Base-by-base conservation (phyloP, 2,329 filamentous ascomycete genomes). In the Pseudogymnoascus sp. region DNA sequence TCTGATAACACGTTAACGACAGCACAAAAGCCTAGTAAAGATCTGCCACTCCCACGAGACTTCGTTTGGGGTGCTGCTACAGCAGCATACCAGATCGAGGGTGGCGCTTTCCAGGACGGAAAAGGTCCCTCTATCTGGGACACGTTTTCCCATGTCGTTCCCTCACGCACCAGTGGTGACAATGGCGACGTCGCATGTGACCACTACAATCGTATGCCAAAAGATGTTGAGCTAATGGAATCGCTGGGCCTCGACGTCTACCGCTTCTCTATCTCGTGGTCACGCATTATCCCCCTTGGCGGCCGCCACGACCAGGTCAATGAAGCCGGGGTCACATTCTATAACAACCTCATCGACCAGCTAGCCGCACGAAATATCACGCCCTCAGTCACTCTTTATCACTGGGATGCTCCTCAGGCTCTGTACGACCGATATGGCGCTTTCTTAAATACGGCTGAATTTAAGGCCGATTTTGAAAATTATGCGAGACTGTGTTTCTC, bases 161-260 rank as follows among this genome's bases (percentile, higher is more conserved):
- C 63, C 6, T 69, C 40, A 56, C 66, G 65, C 62, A 74, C 66
- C 63, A 69, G 6, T 67, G 70, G 9, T 69, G 71, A 69, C 56
- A 74, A 68, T 68, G 80, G 78, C 3, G 81, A 83, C 64, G 71
- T 84, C 25, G 75, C 77, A 0, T 76, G 79, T 63, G 76, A 80
- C 62, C 76, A 80, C 61, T 82, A 82, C 65, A 81, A 78, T 62
- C 70, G 78, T n/a, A 82, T 81, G 69, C 80, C 80, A 60, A 75
- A 80, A 68, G 79, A 81, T 61, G 74, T 78, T 46, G 69, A 74
- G 37, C 70, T 76, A 1, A 56, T 78, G 43, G 74, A 75, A 0
- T 71, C 75, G 0, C 74, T 76, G 65, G 76, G 74, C 0, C 72
- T 75, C 14, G 71, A 74, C 23, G 72, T 28, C 25, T 28, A 28